Evolutionary conservation across 176 grass and related monocot species (phyloP).

Genomic region (Rhipidocladum racemiflorum): DNA sequence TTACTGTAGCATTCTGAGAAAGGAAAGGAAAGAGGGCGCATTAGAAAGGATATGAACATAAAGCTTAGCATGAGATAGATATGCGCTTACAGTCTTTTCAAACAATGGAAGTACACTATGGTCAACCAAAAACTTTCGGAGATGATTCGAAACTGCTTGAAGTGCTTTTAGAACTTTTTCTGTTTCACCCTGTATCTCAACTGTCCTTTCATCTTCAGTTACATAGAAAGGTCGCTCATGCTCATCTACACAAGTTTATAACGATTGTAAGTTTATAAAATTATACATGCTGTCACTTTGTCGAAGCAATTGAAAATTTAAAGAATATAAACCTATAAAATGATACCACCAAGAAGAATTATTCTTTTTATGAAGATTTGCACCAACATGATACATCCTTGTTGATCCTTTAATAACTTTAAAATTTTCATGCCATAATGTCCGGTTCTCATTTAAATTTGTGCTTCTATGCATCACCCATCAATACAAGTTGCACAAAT

Average conservation of each 20-base stretch:
- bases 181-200: conserved; percentile 97
- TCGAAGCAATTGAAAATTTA: not conserved
- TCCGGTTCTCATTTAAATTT: not conserved
- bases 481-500: no score
- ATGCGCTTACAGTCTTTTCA: conserved; percentile 77
- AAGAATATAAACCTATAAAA: not conserved
- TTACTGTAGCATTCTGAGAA: conserved; percentile 50
- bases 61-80: conserved; percentile 16
- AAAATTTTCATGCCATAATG: not conserved
- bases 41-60: conserved; percentile 6
- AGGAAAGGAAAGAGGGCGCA: not conserved
- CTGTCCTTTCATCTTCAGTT: conserved; percentile 81
- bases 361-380: not conserved
- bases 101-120: conserved; percentile 94
- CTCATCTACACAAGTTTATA: conserved; percentile 55
- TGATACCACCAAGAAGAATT: not conserved
- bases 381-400: not conserved
- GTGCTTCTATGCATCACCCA: no score
- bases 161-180: conserved; percentile 83
- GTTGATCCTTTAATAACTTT: not conserved
- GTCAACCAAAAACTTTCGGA: conserved; percentile 98
- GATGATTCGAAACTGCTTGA: conserved; percentile 73
- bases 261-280: conserved; percentile 9
- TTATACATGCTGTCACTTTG: not conserved
- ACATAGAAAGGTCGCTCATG: conserved; percentile 76